Percentiles rank a stretch among this genome's conserved stretches.
These are phyloP conservation scores for Saccharomycopsis sp. DNA, from an alignment of 805 yeast genomes.

Conservation along the genomic window DNA sequence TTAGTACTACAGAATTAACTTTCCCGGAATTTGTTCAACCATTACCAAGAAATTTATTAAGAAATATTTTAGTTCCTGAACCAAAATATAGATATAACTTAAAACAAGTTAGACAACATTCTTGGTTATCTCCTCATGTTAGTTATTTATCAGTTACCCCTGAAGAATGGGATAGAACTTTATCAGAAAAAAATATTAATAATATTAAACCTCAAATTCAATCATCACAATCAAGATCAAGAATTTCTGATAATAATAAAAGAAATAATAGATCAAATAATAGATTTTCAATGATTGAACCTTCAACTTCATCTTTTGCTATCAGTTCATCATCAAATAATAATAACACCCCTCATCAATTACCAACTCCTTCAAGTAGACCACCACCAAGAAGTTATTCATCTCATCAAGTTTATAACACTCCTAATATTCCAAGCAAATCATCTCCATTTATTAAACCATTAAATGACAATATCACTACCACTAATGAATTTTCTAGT, in stretches of 20 bases:
- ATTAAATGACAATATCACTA: conserved; percentile 6
- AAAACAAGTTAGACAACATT: conserved; percentile 64
- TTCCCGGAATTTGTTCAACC: conserved; percentile 93
- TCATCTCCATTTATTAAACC: conserved; percentile 12
- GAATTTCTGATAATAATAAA: not conserved
- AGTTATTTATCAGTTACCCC: conserved; percentile 78
- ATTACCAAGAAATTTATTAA: conserved; percentile 77
- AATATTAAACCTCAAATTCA: not conserved
- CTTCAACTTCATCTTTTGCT: conserved; percentile 15
- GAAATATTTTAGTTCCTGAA: conserved; percentile 77
- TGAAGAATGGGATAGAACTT: conserved; percentile 73
- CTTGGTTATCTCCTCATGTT: conserved; percentile 82
- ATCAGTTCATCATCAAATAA: conserved; percentile 1
- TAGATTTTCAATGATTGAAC: conserved; percentile 17
- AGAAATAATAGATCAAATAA: conserved; percentile 3
- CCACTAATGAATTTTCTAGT: conserved; percentile 20
- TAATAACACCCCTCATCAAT: conserved; percentile 4
- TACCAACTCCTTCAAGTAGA: conserved; percentile 5
- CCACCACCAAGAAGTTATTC: conserved; percentile 11
- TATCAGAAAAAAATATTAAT: not conserved
- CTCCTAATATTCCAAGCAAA: conserved; percentile 8
- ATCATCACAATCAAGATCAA: conserved; percentile 1
- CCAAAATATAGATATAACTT: conserved; percentile 68
- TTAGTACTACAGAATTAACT: conserved; percentile 82
- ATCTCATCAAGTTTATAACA: conserved; percentile 9